A percentile compares a stretch with the other conserved stretches of the same genome.
Conservation (phyloP, 1,139 yeast genomes). For the Yamadazyma sp. region DNA sequence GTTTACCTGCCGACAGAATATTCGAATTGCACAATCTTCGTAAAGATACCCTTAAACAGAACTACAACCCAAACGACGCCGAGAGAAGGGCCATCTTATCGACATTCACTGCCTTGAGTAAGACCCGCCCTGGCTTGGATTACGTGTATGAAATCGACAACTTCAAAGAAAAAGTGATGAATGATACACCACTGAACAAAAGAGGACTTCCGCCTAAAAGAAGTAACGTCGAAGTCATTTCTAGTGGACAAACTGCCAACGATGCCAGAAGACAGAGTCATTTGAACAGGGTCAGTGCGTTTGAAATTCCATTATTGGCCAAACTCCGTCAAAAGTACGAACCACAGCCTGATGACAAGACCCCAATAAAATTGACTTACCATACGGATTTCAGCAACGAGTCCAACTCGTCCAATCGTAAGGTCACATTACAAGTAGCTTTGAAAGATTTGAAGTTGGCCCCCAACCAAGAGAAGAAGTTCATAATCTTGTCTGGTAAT, state of each 20-base stretch:
- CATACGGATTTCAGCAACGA: slow-evolving; percentile 73
- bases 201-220: slow-evolving; percentile 43
- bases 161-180: slow-evolving; percentile 46
- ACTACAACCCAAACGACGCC: slow-evolving; percentile 53
- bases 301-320: slow-evolving; percentile 83
- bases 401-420: slow-evolving; percentile 63
- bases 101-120: slow-evolving; percentile 36
- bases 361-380: slow-evolving; percentile 68
- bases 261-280: slow-evolving; percentile 38
- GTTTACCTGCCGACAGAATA: slow-evolving; percentile 62
- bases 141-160: slow-evolving; percentile 47
- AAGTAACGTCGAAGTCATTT: slow-evolving; percentile 39
- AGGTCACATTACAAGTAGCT: slow-evolving; percentile 61
- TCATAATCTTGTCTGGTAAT: slow-evolving; percentile 74
- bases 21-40: slow-evolving; percentile 62
- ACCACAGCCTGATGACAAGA: slow-evolving; percentile 42
- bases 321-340: slow-evolving; percentile 67
- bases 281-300: slow-evolving; percentile 81
- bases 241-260: slow-evolving; percentile 39
- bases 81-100: slow-evolving; percentile 49
- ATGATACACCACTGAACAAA: slow-evolving; percentile 39
- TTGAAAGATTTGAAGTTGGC: slow-evolving; percentile 55
- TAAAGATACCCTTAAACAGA: slow-evolving; percentile 53
- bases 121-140: slow-evolving; percentile 36
- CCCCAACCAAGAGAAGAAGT: slow-evolving; percentile 62